phyloP scores from a whole-genome alignment of 352 stramenopile species.

The Globisporangium lucens region DNA sequence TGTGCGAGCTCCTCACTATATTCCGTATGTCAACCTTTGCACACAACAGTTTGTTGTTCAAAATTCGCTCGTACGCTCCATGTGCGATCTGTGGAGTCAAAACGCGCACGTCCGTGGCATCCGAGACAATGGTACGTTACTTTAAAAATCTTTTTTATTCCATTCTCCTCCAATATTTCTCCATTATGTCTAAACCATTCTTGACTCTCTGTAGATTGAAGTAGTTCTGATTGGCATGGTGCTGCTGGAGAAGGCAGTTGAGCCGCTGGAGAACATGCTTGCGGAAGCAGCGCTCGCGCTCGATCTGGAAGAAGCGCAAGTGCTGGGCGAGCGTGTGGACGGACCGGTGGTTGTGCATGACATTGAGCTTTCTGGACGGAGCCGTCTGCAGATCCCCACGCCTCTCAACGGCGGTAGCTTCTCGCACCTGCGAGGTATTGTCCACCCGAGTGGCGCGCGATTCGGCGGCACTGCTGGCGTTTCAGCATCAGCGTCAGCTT shows the following conservation, averaged over 20 bases:
- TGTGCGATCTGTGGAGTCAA: conserved; percentile 84
- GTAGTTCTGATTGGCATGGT: conserved; percentile 83
- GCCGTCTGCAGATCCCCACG: conserved; percentile 42
- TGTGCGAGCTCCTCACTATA: background rate
- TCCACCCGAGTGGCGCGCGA: conserved; percentile 14
- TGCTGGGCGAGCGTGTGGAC: conserved; percentile 17
- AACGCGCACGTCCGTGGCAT: conserved; percentile 65
- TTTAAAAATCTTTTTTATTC: no score
- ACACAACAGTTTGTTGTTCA: conserved; percentile 59
- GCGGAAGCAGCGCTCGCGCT: conserved; percentile 39
- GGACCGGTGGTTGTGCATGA: conserved; percentile 26
- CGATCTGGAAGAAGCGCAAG: conserved; percentile 31
- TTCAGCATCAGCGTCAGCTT: background rate
- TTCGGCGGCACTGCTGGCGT: conserved; percentile 14
- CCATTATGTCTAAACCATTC: background rate
- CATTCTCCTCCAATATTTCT: no score
- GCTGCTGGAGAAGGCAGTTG: conserved; percentile 54
- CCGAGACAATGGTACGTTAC: conserved; percentile 70
- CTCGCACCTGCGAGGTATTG: conserved; percentile 30
- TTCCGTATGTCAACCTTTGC: background rate
- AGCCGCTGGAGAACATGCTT: conserved; percentile 45
- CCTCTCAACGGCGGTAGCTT: conserved; percentile 34
- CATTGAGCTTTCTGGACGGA: conserved; percentile 34
- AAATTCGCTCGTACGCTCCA: conserved; percentile 66
- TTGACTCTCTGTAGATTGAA: conserved; percentile 50